Evolutionary conservation across 495 filamentous ascomycete species (phyloP).

Genomic region (Neurospora pannonica): DNA sequence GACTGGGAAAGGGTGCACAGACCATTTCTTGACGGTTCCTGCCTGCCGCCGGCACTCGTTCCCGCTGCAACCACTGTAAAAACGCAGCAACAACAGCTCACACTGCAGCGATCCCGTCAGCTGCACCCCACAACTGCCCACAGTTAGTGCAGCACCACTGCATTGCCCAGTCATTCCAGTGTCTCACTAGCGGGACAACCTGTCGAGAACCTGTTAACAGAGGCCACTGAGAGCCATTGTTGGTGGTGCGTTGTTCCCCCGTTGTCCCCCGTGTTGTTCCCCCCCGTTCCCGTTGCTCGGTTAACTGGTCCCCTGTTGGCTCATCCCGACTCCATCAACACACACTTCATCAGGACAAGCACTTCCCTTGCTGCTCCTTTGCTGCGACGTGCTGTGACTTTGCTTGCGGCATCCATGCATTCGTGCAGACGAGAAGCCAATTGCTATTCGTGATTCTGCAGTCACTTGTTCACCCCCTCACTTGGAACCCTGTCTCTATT

Average conservation of each 20-base stretch:
- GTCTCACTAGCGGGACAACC: not conserved
- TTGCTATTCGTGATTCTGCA: not conserved
- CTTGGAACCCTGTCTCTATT: not conserved
- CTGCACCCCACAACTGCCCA: not conserved
- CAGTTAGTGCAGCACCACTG: not conserved
- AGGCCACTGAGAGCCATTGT: not conserved
- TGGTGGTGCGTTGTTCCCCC: not conserved
- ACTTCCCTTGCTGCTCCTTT: not conserved
- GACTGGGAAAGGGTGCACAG: not conserved
- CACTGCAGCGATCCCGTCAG: not conserved
- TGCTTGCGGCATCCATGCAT: not conserved
- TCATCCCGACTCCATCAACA: constrained; percentile 1
- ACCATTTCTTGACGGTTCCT: not conserved
- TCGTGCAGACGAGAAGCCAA: not conserved
- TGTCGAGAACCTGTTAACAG: not conserved
- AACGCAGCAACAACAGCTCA: not conserved
- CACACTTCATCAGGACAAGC: not conserved
- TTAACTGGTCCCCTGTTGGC: constrained; percentile 1
- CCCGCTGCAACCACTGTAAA: not conserved
- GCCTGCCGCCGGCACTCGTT: not conserved
- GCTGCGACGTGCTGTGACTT: not conserved
- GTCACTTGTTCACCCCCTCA: not conserved
- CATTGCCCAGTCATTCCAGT: not conserved
- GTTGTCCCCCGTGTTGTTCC: not conserved
- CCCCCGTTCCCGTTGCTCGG: not conserved